phyloP scores from a whole-genome alignment of 495 filamentous ascomycete species.

The Tuber aestivum region DNA sequence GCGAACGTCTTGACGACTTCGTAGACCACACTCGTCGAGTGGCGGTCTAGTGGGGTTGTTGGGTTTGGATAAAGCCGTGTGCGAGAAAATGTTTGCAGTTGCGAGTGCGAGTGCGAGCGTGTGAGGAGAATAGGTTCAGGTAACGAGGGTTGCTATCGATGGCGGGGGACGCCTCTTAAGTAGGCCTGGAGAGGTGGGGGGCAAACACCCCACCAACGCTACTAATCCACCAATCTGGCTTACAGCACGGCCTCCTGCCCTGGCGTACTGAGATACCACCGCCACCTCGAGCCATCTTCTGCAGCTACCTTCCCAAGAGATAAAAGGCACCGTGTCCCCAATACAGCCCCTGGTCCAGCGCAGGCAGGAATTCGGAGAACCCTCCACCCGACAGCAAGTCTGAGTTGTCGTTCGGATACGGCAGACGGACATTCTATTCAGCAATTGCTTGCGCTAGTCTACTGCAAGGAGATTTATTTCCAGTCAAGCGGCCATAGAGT shows the following conservation, averaged over 20 bases:
- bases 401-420: conserved; percentile 3
- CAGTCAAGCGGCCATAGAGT: neutral
- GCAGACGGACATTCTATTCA: neutral
- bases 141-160: conserved; percentile 16
- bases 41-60: conserved; percentile 46
- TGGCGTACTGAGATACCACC: neutral
- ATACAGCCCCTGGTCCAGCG: neutral
- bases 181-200: conserved; percentile 16
- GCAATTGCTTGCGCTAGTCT: neutral
- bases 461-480: neutral
- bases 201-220: conserved; percentile 13
- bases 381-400: neutral
- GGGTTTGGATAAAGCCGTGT: neutral
- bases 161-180: conserved; percentile 29
- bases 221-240: neutral
- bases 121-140: conserved; percentile 22
- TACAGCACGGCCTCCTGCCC: neutral
- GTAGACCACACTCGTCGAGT: conserved; percentile 53
- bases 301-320: neutral
- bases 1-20: conserved; percentile 77
- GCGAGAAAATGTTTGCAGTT: conserved; percentile 17
- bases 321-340: neutral
- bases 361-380: neutral
- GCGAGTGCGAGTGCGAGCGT: conserved; percentile 9
- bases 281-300: neutral